Evolutionary conservation across 192 early-diverging fungal genomes (phyloP).

Genomic region (Dimargaris xerosporica): DNA sequence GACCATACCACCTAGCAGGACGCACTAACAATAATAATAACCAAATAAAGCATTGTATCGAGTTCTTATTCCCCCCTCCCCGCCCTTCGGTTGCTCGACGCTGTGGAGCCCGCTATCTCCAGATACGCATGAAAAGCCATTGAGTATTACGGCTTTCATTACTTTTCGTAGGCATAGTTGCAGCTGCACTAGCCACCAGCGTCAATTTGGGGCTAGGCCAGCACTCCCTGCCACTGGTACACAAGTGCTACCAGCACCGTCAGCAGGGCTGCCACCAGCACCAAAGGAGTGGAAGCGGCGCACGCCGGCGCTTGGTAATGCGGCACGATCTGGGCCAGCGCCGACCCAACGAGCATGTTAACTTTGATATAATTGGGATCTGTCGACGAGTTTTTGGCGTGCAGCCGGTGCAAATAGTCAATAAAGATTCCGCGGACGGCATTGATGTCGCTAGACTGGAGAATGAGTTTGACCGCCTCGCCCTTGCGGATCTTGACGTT

Average conservation of each 20-base stretch:
- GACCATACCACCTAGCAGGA: too few relatives aligned
- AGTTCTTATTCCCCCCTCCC: too few relatives aligned
- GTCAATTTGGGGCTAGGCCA: too few relatives aligned
- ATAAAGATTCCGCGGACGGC: constrained; percentile 48
- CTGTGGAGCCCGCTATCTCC: too few relatives aligned
- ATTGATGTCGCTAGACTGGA: constrained; percentile 34
- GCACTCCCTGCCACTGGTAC: background rate
- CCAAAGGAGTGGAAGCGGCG: background rate
- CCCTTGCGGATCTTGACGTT: constrained; percentile 91
- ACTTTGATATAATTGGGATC: constrained; percentile 52
- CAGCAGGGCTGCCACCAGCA: background rate
- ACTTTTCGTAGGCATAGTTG: too few relatives aligned
- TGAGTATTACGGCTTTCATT: too few relatives aligned
- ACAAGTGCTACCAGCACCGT: background rate
- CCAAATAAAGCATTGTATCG: too few relatives aligned
- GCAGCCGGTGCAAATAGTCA: constrained; percentile 42
- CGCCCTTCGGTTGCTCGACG: too few relatives aligned
- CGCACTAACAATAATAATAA: too few relatives aligned
- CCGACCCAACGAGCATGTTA: constrained; percentile 29
- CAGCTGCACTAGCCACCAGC: too few relatives aligned
- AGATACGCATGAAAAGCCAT: too few relatives aligned
- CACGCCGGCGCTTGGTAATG: background rate
- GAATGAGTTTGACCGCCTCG: constrained; percentile 56
- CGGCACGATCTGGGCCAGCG: background rate
- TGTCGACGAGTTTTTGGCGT: constrained; percentile 37